Base-by-base conservation (phyloP, 1,139 yeast species). In the Geotrichum candidum region DNA sequence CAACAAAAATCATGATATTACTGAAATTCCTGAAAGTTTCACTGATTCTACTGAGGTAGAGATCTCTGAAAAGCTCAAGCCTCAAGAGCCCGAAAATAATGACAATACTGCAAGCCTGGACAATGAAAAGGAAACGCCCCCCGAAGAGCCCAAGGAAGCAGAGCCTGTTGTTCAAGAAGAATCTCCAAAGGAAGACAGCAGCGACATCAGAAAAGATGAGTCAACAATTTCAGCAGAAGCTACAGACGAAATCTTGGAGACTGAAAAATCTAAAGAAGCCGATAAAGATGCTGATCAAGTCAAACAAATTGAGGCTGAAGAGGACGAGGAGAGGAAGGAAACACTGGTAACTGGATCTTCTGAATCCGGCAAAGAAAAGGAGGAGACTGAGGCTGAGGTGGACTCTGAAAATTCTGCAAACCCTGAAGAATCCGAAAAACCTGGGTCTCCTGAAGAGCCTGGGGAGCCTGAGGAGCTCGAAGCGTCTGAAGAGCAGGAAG, bases 61-160 rank as follows among this genome's bases (percentile, higher is more conserved):
- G 48, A 15, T 41, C 9, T 41, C 48, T 7, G 48, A 4, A 23
- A 18, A 25, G 48, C 13, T 51, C 51, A 54, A 57, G 41, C 15
- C 23, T 31, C 46, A 55, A 50, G 53, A 57, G 13, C 7, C 51
- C 22, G 52, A 3, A 22, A n/a, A 50, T 1, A 50, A 10, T 6
- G 27, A 53, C 18, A 1, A 35, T 13, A 4, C 18, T n/a, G n/a
- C 55, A 5, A 58, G 65, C 15, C 3, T 61, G 15, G 65, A 60
- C 22, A 54, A 51, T 23, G 22, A 22, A 31, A 41, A 45, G 13
- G n/a, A 53, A 46, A 29, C 54, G 31, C n/a, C 23, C 9, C 11
- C 15, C 15, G 29, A 6, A 11, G 29, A 50, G n/a, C 2, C n/a
- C 9, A 15, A 56, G 22, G 51, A 46, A n/a, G 50, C 35, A 25